These are phyloP conservation scores for Astrephomene gubernaculifera DNA, from an alignment of 139 green algal genomes.

Conservation along the genomic window DNA sequence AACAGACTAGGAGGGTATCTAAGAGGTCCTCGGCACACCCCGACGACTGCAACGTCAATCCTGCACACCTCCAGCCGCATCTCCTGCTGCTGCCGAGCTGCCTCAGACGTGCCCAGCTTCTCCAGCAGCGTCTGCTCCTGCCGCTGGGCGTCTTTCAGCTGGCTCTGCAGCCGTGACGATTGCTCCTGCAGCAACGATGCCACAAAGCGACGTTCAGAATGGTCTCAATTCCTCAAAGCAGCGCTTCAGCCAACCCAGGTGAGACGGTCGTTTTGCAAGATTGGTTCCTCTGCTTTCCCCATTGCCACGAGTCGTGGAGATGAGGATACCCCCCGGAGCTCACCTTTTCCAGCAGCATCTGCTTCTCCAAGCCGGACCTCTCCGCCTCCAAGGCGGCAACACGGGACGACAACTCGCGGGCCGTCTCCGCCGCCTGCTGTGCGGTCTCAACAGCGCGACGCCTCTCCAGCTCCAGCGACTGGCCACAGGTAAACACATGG, in stretches of 20 bases:
- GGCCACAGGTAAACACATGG: neutral
- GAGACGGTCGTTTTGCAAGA: too few relatives aligned
- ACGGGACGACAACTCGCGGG: neutral
- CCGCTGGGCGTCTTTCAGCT: conserved; percentile 40
- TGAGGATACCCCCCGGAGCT: neutral
- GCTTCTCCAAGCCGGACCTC: conserved; percentile 2
- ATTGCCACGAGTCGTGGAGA: too few relatives aligned
- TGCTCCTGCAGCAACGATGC: conserved; percentile 20
- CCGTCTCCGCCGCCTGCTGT: neutral
- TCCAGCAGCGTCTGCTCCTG: conserved; percentile 5
- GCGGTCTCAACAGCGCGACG: neutral
- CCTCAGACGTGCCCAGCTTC: conserved; percentile 24
- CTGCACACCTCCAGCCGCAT: conserved; percentile 44
- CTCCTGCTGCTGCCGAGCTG: conserved; percentile 45
- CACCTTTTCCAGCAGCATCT: conserved; percentile 42
- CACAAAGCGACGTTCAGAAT: too few relatives aligned
- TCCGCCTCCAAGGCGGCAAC: neutral
- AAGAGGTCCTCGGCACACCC: too few relatives aligned
- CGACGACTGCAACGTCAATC: neutral
- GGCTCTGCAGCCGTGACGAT: conserved; percentile 2
- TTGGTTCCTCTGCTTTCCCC: too few relatives aligned
- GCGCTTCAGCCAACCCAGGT: too few relatives aligned
- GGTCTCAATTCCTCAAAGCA: too few relatives aligned
- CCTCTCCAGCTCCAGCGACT: conserved; percentile 47
- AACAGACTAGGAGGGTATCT: too few relatives aligned